Evolutionary conservation across 2,329 filamentous ascomycete genomes (phyloP).

Genomic region (Cercospora sp.): DNA sequence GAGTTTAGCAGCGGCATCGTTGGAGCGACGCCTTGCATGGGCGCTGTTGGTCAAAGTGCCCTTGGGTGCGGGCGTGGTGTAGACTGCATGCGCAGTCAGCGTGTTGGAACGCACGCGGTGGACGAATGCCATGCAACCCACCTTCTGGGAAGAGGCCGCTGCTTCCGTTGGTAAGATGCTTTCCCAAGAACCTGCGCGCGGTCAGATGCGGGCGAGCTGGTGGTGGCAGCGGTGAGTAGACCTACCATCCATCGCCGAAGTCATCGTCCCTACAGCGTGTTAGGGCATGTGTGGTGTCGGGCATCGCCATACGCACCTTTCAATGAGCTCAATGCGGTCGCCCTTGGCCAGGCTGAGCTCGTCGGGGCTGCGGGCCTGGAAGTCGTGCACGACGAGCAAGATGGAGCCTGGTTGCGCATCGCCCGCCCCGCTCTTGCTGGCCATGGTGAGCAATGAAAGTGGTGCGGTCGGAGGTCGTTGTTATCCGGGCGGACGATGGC

Average conservation of each 20-base stretch:
- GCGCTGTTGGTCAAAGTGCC: conserved; percentile 34
- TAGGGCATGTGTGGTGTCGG: conserved; percentile 3
- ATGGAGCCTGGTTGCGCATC: conserved; percentile 42
- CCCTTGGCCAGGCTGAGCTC: conserved; percentile 86
- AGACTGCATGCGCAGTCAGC: conserved; percentile 38
- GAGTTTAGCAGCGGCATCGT: conserved; percentile 20
- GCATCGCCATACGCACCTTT: conserved; percentile 50
- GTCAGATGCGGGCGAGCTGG: conserved; percentile 13
- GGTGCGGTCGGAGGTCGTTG: not conserved
- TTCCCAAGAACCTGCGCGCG: conserved; percentile 65
- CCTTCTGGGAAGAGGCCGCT: conserved; percentile 83
- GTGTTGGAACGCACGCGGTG: not conserved
- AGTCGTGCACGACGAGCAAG: conserved; percentile 78
- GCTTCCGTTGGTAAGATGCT: conserved; percentile 70
- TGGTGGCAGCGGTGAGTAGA: not conserved
- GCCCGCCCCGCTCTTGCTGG: conserved; percentile 29
- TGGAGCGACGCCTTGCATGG: conserved; percentile 20
- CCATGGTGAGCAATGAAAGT: conserved; percentile 22
- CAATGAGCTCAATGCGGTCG: conserved; percentile 78
- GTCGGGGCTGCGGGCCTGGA: conserved; percentile 85
- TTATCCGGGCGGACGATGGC: not conserved
- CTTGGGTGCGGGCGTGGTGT: conserved; percentile 43
- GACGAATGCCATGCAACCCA: conserved; percentile 41
- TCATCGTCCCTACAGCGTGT: conserved; percentile 63
- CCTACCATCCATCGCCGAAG: conserved; percentile 69